These are phyloP conservation scores for Tricholoma sp. DNA, from an alignment of 768 basidiomycete genomes.

Conservation along the genomic window DNA sequence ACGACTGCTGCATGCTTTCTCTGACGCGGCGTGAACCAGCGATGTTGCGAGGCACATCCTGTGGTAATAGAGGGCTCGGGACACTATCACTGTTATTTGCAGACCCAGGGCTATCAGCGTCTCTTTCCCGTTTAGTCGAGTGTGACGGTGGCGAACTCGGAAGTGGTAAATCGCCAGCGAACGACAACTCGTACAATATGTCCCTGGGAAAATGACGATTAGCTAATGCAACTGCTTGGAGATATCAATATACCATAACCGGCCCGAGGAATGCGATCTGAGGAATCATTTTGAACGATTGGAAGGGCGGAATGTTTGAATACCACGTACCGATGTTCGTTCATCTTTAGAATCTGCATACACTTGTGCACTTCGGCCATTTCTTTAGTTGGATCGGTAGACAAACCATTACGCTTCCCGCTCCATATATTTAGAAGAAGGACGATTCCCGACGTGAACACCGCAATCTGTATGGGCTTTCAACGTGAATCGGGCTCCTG, in stretches of 20 bases:
- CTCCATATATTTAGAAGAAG: constrained; percentile 67
- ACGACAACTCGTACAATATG: constrained; percentile 66
- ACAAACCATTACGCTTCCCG: constrained; percentile 44
- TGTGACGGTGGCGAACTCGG: constrained; percentile 48
- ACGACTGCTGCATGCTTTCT: constrained; percentile 6
- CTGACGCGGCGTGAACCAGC: constrained; percentile 33
- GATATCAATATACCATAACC: constrained; percentile 32
- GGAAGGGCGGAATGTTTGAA: neutral
- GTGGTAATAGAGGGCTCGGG: constrained; percentile 4
- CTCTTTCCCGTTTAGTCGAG: constrained; percentile 59
- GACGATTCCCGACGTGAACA: constrained; percentile 48
- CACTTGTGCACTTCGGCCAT: constrained; percentile 65
- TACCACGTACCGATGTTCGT: constrained; percentile 29
- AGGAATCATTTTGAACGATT: neutral
- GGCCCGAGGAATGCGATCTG: constrained; percentile 40
- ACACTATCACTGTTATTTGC: constrained; percentile 5
- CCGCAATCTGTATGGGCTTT: constrained; percentile 23
- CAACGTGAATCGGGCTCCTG: neutral
- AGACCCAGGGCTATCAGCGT: constrained; percentile 43
- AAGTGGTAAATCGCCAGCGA: constrained; percentile 64
- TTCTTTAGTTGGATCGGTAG: constrained; percentile 46
- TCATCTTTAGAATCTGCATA: constrained; percentile 43
- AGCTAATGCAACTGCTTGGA: constrained; percentile 15
- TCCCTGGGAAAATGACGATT: constrained; percentile 43
- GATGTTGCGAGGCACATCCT: constrained; percentile 25